Evolutionary conservation across 1,139 yeast species (phyloP), one percentile per base, ranked within the genome.

Genomic region (Pichia sp.): DNA sequence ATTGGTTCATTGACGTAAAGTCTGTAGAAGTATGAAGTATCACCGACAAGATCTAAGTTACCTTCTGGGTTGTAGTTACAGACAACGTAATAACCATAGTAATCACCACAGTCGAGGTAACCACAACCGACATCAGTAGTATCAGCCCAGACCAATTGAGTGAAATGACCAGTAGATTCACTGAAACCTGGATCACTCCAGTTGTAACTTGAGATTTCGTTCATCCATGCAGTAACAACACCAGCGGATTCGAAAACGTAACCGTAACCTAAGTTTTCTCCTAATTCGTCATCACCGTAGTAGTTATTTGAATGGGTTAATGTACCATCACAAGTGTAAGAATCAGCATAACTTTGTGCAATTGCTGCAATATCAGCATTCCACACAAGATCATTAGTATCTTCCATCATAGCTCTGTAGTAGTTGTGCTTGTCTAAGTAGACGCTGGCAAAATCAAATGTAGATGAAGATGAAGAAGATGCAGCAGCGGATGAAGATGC

Each of bases 181-280:
- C 77, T 75, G 52, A 68, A 66, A 17, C 69, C 68, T 42, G 83
- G 82, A 53, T 70, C 60, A 21, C 66, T 55, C 67, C 70, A 85
- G 69, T 81, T 71, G 73, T 85, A 88, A 47, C 65, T 55, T 11
- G 61, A 55, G 57, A 81, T 81, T 71, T 88, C 96, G 54, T 72
- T 67, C 72, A 87, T 89, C 97, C 96, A 90, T 46, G 93, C 96
- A 39, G 78, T 75, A 49, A 87, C 82, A 40, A 88, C 88, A 39
- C 78, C 85, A 27, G 73, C 70, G 31, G 73, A 66, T 34, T 73
- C 51, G 67, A 75, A 77, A 39, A 74, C 54, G 67, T 74, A 77
- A 48, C 96, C 96, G 46, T 79, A 71, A 45, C 95, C 96, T 63
- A 90, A 75, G 75, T 90, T 90, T 71, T 90, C 96, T 63, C 96